These are phyloP conservation scores for Leucocoprinus sp. DNA, from an alignment of 768 basidiomycete genomes.

Conservation along the genomic window DNA sequence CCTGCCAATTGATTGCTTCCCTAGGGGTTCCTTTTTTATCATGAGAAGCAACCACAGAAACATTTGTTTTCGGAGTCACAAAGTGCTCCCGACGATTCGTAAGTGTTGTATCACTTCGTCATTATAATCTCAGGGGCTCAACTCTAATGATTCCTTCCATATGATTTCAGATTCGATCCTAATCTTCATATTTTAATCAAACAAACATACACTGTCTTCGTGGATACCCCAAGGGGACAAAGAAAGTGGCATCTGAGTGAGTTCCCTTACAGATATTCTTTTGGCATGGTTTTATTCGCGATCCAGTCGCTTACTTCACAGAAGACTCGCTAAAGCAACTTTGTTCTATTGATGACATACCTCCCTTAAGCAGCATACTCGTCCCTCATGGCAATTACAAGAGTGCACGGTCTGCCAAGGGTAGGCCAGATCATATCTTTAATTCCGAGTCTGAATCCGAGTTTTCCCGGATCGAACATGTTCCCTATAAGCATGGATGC, in stretches of 20 bases:
- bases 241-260: slow-evolving; percentile 79
- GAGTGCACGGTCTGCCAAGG: slow-evolving; percentile 61
- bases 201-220: slow-evolving; percentile 76
- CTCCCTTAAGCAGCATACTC: slow-evolving; percentile 36
- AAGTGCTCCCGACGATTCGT: slow-evolving; percentile 26
- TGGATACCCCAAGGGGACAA: slow-evolving; percentile 56
- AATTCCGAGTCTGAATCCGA: slow-evolving; percentile 31
- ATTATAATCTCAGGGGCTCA: not conserved
- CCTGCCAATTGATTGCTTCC: not conserved
- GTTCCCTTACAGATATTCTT: slow-evolving; percentile 21
- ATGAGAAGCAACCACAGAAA: slow-evolving; percentile 56
- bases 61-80: slow-evolving; percentile 42
- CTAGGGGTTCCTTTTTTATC: slow-evolving; percentile 78
- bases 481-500: slow-evolving; percentile 30
- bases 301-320: slow-evolving; percentile 70
- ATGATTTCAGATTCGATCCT: slow-evolving; percentile 24
- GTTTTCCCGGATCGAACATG: slow-evolving; percentile 37
- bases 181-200: slow-evolving; percentile 49
- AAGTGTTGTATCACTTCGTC: slow-evolving; percentile 10
- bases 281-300: slow-evolving; percentile 1
- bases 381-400: slow-evolving; percentile 65
- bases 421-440: slow-evolving; percentile 44
- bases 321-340: slow-evolving; percentile 58
- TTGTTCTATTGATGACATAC: slow-evolving; percentile 56
- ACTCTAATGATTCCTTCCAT: not conserved